Base-by-base conservation (phyloP, 192 early-diverging fungal genomes). In the Entomortierella chlamydospora region DNA sequence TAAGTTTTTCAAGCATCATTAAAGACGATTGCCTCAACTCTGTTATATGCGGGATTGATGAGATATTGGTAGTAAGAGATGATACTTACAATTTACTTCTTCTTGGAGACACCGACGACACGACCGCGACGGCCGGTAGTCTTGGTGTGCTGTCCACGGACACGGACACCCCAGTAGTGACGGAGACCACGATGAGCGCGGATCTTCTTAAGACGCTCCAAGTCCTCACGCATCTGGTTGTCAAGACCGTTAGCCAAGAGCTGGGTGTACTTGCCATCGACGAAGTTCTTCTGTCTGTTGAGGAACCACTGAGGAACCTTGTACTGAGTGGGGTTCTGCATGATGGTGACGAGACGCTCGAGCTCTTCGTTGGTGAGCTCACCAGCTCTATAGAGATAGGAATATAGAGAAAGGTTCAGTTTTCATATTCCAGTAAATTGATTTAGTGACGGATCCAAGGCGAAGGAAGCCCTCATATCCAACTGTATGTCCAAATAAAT, bases 251-350 rank as follows among this genome's bases (percentile, higher is more conserved):
- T 99, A 79, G 97, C 92, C 77, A 99, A 87, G 67, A 94, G 86
- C 88, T 99, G 97, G 68, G 92, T 90, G 93, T 93, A 96, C 87
- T 95, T 96, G 84, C 96, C 96, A 82, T 95, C 93, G 73, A 91
- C 88, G 83, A 95, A 91, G 89, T 99, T 96, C 93, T 98, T 99
- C 86, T 99, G 97, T 86, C 96, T 92, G 93, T 99, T 99, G 64
- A 99, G 91, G 94, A 98, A 99, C 97, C 97, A 99, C 87, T 94
- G 88, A 68, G 97, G 97, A 89, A 99, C 97, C 91, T 97, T 97
- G 93, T 96, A 99, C 88, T 99, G 95, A 81, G 93, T 92, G 62
- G 97, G 97, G 94, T 98, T 97, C 87, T 99, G 97, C 87, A 99
- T 91, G 85, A 99, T 99, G 83, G 92, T 95, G 64, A 99, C 96